These are phyloP conservation scores for Ascocoryne sarcoides DNA, from an alignment of 2,329 filamentous ascomycete species.

Conservation along the genomic window DNA sequence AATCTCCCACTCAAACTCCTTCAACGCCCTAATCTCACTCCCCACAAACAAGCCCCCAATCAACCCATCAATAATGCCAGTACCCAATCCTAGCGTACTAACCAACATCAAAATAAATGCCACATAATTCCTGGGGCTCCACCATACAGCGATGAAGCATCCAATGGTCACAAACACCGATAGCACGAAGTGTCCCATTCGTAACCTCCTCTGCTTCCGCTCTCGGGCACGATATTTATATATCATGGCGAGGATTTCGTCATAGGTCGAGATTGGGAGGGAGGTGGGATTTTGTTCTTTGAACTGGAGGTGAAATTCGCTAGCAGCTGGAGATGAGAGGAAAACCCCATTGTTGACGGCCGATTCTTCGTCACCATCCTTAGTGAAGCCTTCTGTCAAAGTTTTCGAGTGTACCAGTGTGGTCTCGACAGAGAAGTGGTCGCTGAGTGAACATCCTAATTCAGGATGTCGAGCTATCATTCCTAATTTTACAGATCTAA, in stretches of 20 bases:
- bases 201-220: conserved; percentile 59
- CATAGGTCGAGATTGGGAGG: conserved; percentile 47
- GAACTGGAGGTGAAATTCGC: conserved; percentile 22
- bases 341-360: conserved; percentile 21
- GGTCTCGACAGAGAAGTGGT: conserved; percentile 87
- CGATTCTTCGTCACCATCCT: conserved; percentile 12
- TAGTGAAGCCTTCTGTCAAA: conserved; percentile 9
- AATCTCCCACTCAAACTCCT: conserved; percentile 93
- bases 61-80: conserved; percentile 74
- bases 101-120: conserved; percentile 73
- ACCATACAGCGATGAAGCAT: conserved; percentile 80
- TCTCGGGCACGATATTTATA: conserved; percentile 63
- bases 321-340: conserved; percentile 18
- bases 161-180: conserved; percentile 60
- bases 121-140: conserved; percentile 66
- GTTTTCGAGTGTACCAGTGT: conserved; percentile 42
- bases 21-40: conserved; percentile 70
- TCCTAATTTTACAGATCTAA: conserved; percentile 62
- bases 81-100: conserved; percentile 66
- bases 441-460: conserved; percentile 78
- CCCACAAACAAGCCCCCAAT: conserved; percentile 83
- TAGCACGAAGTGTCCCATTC: conserved; percentile 63
- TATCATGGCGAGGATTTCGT: conserved; percentile 66
- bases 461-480: conserved; percentile 76
- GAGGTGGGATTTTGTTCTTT: conserved; percentile 6